These are phyloP conservation scores for Hansenula lynferdii DNA, from an alignment of 1,139 yeast species.

Conservation along the genomic window DNA sequence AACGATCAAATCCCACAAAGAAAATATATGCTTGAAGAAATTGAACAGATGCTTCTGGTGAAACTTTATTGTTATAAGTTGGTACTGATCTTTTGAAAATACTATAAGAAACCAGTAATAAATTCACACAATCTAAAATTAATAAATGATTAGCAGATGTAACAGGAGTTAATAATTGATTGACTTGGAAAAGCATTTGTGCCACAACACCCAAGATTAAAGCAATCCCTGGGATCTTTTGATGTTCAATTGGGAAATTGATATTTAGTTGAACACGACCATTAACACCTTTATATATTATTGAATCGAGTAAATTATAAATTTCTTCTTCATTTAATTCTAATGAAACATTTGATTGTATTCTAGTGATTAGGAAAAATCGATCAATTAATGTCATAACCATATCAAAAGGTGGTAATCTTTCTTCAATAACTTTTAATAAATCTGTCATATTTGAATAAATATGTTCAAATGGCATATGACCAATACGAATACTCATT, in stretches of 20 bases:
- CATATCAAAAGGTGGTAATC: slow-evolving; percentile 1
- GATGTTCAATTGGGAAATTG: neutral
- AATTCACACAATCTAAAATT: neutral
- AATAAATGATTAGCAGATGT: slow-evolving; percentile 1
- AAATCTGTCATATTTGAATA: neutral
- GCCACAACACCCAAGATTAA: neutral
- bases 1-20: neutral
- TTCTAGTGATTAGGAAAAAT: neutral
- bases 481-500: neutral
- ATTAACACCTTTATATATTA: neutral
- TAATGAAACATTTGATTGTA: neutral
- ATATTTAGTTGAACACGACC: neutral
- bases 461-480: neutral
- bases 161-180: neutral
- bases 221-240: neutral
- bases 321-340: neutral
- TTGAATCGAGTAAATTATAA: neutral
- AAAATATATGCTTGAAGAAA: neutral
- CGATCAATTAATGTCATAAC: slow-evolving; percentile 1
- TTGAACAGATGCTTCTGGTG: neutral
- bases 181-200: slow-evolving; percentile 1
- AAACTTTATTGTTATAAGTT: neutral
- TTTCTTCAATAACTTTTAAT: neutral
- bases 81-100: neutral
- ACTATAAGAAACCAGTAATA: neutral